phyloP scores from a whole-genome alignment of 768 basidiomycete genomes.

The Antrodiella citrinella region DNA sequence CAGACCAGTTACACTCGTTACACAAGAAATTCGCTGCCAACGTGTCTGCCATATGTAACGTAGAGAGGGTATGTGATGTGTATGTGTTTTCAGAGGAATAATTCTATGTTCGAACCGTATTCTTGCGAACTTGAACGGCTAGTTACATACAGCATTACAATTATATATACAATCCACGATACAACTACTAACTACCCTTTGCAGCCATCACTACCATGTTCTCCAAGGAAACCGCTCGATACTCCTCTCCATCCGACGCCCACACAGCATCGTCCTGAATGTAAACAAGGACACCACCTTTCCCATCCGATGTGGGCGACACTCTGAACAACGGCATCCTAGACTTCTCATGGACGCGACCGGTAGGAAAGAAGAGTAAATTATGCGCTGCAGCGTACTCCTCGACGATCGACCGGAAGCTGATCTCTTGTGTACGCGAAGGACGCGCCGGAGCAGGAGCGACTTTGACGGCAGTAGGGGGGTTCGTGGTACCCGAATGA shows the following conservation, averaged over 20 bases:
- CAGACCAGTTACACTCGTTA: too few species aligned
- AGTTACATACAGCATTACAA: too few species aligned
- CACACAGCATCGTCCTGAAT: constrained; percentile 92
- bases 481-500: constrained; percentile 23
- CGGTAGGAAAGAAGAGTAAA: constrained; percentile 83
- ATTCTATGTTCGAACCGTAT: too few species aligned
- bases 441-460: constrained; percentile 26
- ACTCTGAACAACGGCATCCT: constrained; percentile 88
- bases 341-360: constrained; percentile 74
- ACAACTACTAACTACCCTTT: constrained; percentile 12
- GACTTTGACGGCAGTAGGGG: constrained; percentile 25
- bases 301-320: constrained; percentile 69
- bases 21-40: too few species aligned
- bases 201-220: constrained; percentile 73
- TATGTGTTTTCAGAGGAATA: too few species aligned
- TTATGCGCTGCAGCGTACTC: constrained; percentile 82
- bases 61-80: too few species aligned
- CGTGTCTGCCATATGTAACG: too few species aligned
- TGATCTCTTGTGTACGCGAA: constrained; percentile 68
- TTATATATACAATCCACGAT: too few species aligned
- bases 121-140: too few species aligned
- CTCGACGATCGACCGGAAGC: constrained; percentile 90
- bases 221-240: constrained; percentile 75
- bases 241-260: constrained; percentile 62
- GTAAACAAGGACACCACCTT: constrained; percentile 83